Conservation (phyloP, 2,329 filamentous ascomycete species). For the Aspergillus puulaauensis region DNA sequence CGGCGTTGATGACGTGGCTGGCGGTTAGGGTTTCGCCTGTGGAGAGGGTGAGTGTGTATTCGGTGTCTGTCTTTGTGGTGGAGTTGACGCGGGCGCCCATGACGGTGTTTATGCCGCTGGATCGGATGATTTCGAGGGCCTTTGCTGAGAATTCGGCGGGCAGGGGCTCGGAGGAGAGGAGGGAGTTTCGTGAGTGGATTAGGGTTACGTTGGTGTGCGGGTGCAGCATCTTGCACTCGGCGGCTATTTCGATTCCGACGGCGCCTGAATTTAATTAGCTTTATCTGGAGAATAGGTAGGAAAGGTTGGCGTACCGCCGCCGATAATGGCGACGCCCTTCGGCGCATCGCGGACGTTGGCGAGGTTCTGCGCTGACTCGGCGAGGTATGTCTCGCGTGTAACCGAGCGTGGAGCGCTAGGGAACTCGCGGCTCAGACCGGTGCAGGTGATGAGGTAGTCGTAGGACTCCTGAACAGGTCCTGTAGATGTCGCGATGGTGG, state of each 20-base stretch:
- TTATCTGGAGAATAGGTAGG: neutral
- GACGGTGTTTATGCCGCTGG: constrained; percentile 56
- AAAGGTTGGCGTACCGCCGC: constrained; percentile 53
- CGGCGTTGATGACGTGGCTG: constrained; percentile 67
- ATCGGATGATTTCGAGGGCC: constrained; percentile 59
- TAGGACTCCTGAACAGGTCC: constrained; percentile 49
- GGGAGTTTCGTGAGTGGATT: constrained; percentile 68
- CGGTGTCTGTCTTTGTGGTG: constrained; percentile 20
- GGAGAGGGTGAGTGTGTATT: constrained; percentile 53
- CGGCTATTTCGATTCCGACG: constrained; percentile 79
- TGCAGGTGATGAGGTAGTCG: constrained; percentile 73
- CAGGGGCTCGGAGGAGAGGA: constrained; percentile 72
- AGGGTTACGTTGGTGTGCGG: constrained; percentile 68
- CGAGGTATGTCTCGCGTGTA: constrained; percentile 23
- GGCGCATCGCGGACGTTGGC: constrained; percentile 48
- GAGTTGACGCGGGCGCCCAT: constrained; percentile 28
- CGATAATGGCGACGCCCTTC: constrained; percentile 64
- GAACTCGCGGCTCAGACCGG: constrained; percentile 68
- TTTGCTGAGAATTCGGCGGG: constrained; percentile 64
- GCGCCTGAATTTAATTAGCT: constrained; percentile 51
- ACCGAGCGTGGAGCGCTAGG: constrained; percentile 70
- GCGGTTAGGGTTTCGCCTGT: constrained; percentile 61
- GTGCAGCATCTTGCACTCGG: constrained; percentile 69
- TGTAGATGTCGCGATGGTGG: constrained; percentile 53
- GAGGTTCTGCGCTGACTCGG: constrained; percentile 24